Percentiles rank a stretch among this genome's conserved stretches.
phyloP scores from a whole-genome alignment of 305 asterid species.

The Lippia alba region DNA sequence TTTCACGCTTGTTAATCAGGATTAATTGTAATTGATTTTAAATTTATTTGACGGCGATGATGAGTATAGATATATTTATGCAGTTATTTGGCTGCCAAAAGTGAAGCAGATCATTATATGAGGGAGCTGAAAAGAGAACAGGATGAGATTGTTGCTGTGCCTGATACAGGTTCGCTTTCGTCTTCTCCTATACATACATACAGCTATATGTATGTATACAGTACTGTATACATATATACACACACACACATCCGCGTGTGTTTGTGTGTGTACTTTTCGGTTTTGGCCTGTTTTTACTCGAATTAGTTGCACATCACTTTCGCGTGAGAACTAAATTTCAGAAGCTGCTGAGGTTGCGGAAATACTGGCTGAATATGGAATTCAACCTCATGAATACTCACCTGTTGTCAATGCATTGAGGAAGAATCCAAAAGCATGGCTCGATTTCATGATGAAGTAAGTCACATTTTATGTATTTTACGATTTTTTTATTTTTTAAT shows the following conservation, averaged over 20 bases:
- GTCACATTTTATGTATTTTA: neutral
- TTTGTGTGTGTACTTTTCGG: too few relatives aligned
- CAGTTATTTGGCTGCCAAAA: constrained; percentile 91
- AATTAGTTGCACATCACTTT: neutral
- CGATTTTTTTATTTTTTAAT: too few relatives aligned
- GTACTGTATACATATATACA: neutral
- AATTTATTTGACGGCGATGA: too few relatives aligned
- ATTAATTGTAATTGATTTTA: neutral
- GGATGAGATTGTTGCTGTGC: constrained; percentile 78
- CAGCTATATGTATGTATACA: neutral
- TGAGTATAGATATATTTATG: neutral
- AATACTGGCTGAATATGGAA: constrained; percentile 77
- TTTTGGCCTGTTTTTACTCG: neutral
- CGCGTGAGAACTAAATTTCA: constrained; percentile 12
- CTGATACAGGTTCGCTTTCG: constrained; percentile 72
- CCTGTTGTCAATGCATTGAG: constrained; percentile 88
- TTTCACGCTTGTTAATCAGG: neutral
- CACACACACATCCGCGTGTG: neutral
- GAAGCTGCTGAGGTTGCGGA: constrained; percentile 99
- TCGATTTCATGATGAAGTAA: constrained; percentile 98
- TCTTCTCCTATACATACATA: neutral
- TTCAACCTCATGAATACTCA: constrained; percentile 70
- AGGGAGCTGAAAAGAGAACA: constrained; percentile 86
- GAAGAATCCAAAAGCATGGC: constrained; percentile 95
- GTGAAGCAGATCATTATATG: constrained; percentile 88